These are phyloP conservation scores for Penicillium sp. DNA, from an alignment of 2,329 filamentous ascomycete species.

Conservation along the genomic window DNA sequence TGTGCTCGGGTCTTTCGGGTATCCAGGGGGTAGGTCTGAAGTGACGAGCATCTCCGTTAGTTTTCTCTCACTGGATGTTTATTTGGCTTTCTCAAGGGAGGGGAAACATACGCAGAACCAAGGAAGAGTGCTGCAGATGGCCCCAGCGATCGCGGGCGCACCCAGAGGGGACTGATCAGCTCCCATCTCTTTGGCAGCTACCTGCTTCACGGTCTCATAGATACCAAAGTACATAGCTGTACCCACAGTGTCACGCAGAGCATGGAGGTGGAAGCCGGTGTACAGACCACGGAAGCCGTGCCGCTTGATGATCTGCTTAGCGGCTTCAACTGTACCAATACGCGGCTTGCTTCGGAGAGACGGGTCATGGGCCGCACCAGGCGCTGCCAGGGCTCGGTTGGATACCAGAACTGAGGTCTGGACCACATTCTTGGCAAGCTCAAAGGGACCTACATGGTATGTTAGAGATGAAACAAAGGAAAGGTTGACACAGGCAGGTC, in stretches of 20 bases:
- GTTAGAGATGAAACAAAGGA: neutral
- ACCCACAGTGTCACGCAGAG: slow-evolving; percentile 41
- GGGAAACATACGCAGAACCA: slow-evolving; percentile 41
- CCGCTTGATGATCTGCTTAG: slow-evolving; percentile 39
- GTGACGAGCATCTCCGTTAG: slow-evolving; percentile 5
- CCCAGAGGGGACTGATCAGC: slow-evolving; percentile 40
- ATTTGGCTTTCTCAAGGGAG: neutral
- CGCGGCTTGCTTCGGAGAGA: slow-evolving; percentile 35
- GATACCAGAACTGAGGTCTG: slow-evolving; percentile 45
- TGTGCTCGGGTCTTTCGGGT: slow-evolving; percentile 46
- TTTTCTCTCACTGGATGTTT: neutral
- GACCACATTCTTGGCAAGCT: slow-evolving; percentile 45
- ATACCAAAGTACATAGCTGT: slow-evolving; percentile 44
- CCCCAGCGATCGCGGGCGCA: slow-evolving; percentile 41
- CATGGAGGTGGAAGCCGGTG: slow-evolving; percentile 42
- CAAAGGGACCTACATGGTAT: slow-evolving; percentile 37
- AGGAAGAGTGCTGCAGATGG: slow-evolving; percentile 42
- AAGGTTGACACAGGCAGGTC: neutral
- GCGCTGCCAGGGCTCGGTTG: slow-evolving; percentile 34
- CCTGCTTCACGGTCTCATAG: slow-evolving; percentile 45
- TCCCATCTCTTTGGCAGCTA: slow-evolving; percentile 40
- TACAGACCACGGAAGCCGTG: slow-evolving; percentile 42
- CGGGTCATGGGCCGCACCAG: slow-evolving; percentile 29
- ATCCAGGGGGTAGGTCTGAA: slow-evolving; percentile 44
- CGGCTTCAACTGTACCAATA: slow-evolving; percentile 38